phyloP scores from a whole-genome alignment of 805 yeast species.

The Metschnikowia sp. region DNA sequence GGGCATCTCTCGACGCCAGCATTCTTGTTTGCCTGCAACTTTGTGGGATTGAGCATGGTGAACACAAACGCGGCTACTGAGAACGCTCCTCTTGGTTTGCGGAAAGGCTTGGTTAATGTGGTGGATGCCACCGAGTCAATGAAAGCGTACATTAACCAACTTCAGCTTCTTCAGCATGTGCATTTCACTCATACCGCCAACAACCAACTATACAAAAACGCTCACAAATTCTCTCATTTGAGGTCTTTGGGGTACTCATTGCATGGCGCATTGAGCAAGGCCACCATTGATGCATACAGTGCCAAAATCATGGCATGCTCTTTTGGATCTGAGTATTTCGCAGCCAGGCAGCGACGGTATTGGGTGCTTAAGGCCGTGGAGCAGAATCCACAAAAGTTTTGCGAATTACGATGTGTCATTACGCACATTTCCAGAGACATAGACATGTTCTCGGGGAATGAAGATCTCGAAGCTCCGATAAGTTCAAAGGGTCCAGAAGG shows the following conservation, averaged over 20 bases:
- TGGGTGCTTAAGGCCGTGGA: slow-evolving; percentile 26
- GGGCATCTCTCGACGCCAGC: slow-evolving; percentile 37
- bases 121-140: slow-evolving; percentile 21
- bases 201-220: slow-evolving; percentile 8
- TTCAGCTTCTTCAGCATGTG: slow-evolving; percentile 33
- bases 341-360: slow-evolving; percentile 16
- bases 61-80: slow-evolving; percentile 13
- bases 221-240: slow-evolving; percentile 22
- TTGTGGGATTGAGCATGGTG: slow-evolving; percentile 19
- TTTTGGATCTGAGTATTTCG: slow-evolving; percentile 15
- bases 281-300: slow-evolving; percentile 16
- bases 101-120: slow-evolving; percentile 28
- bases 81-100: slow-evolving; percentile 25
- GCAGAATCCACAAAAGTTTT: slow-evolving; percentile 7
- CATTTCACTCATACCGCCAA: slow-evolving; percentile 17
- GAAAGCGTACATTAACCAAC: slow-evolving; percentile 33
- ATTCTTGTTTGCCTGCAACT: slow-evolving; percentile 31
- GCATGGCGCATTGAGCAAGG: slow-evolving; percentile 27
- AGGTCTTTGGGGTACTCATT: slow-evolving; percentile 33
- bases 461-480: background rate
- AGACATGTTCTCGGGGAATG: background rate
- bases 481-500: background rate
- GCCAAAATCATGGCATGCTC: slow-evolving; percentile 16
- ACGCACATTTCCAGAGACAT: slow-evolving; percentile 19
- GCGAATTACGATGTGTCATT: slow-evolving; percentile 40